phyloP scores from a whole-genome alignment of 2,329 filamentous ascomycete species.

The Uncinocarpus reesii region DNA sequence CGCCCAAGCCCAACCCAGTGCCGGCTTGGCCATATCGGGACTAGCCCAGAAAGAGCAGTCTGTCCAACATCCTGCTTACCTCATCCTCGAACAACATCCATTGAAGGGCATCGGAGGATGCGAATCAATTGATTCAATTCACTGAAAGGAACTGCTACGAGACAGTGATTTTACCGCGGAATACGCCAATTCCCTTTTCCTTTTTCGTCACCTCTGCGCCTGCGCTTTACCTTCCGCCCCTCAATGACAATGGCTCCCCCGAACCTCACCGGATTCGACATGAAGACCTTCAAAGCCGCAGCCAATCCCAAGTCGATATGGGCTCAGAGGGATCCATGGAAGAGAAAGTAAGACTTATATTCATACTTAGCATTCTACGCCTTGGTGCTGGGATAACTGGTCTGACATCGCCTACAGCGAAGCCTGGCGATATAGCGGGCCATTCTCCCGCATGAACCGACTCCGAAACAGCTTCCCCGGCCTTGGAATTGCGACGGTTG shows the following conservation, averaged over 20 bases:
- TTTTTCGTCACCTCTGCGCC: neutral
- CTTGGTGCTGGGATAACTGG: slow-evolving; percentile 8
- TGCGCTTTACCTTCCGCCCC: neutral
- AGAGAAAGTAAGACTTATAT: slow-evolving; percentile 43
- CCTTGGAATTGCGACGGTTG: slow-evolving; percentile 81
- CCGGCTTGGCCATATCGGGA: neutral
- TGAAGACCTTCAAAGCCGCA: slow-evolving; percentile 65
- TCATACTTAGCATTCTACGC: neutral
- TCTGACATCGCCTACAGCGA: slow-evolving; percentile 52
- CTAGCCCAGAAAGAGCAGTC: neutral
- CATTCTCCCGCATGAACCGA: slow-evolving; percentile 78
- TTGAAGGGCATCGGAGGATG: neutral
- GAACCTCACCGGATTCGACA: slow-evolving; percentile 88
- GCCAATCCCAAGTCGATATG: slow-evolving; percentile 47
- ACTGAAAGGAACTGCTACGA: neutral
- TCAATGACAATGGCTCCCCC: slow-evolving; percentile 40
- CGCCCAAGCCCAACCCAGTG: slow-evolving; percentile 1
- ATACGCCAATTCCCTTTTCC: neutral
- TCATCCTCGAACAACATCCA: neutral
- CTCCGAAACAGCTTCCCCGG: slow-evolving; percentile 82
- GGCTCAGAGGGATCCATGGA: slow-evolving; percentile 51
- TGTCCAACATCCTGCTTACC: slow-evolving; percentile 1
- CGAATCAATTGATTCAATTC: neutral
- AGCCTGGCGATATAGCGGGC: slow-evolving; percentile 85
- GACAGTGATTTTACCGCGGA: neutral